These are phyloP conservation scores for Eucalyptus leucophloia DNA, from an alignment of 345 rosid genomes.

Conservation along the genomic window DNA sequence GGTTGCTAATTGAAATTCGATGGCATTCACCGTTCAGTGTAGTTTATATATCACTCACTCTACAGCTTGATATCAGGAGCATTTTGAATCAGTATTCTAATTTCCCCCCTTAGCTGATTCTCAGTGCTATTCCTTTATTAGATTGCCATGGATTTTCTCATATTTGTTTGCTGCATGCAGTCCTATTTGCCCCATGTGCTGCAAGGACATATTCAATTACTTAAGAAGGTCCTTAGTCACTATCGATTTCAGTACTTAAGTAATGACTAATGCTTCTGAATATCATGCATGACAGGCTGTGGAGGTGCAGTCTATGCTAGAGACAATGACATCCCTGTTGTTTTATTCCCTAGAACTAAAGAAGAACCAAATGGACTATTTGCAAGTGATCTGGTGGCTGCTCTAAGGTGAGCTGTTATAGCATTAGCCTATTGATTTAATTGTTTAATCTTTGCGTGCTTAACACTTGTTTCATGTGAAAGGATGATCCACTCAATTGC, in stretches of 20 bases:
- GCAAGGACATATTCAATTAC: background rate
- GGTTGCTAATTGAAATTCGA: background rate
- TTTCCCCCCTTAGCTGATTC: background rate
- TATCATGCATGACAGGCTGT: conserved; percentile 32
- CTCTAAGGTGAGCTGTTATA: conserved; percentile 35
- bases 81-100: background rate
- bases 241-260: background rate
- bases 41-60: background rate
- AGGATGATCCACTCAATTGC: background rate
- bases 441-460: background rate
- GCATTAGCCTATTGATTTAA: background rate
- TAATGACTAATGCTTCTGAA: background rate
- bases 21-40: background rate
- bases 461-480: background rate
- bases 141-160: background rate
- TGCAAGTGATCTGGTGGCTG: conserved; percentile 43
- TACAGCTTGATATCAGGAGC: background rate
- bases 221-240: background rate
- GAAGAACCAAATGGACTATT: conserved; percentile 43
- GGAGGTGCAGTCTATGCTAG: conserved; percentile 84
- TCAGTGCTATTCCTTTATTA: background rate
- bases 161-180: background rate
- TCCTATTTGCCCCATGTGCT: background rate
- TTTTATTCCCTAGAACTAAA: conserved; percentile 54
- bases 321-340: conserved; percentile 46